Evolutionary conservation across 1,284 basidiomycete genomes (phyloP), one percentile per base, ranked within the genome.

Genomic region (Apiotrichum domesticum): DNA sequence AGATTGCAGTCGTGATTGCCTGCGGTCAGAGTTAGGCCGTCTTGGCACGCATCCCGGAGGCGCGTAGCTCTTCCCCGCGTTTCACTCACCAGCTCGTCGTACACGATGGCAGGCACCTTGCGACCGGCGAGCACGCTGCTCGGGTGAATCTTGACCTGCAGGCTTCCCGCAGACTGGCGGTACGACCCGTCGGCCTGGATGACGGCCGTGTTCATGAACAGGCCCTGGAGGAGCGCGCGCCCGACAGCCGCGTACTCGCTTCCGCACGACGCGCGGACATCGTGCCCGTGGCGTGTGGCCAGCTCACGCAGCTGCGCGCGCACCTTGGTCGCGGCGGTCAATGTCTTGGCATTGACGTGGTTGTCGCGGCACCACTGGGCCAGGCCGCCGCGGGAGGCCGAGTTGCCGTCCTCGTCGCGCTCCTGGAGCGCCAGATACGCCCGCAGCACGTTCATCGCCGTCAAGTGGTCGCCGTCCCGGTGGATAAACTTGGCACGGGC

Each of bases 381-480:
- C 52, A 85, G 76, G 4, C 77, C 80, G 50, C 63, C 77, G 8
- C 33, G 14, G 6, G 40, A 42, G 62, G 49, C 75, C 72, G 10
- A n/a, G 9, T 53, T 42, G 15, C 52, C 43, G 44, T 51, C 50
- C 37, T 52, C 46, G 46, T 56, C 46, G 56, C 86, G 83, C 61
- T 84, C 80, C 13, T 78, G 79, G 13, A 77, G 62, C 43, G 70
- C 72, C 35, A 78, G 63, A 70, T 93, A 98, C 3, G 88, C 84
- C n/a, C 85, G 82, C 49, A 91, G 82, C 4, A 85, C 85, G 63
- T 95, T 95, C 60, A 97, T 81, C 55, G 87, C 82, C 11, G 92
- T 96, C 57, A 96, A 79, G 71, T 96, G 91, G 71, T 98, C 95
- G 29, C 95, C 94, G 54, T 87, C 85, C 3, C 84, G 78, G 70